Conservation (phyloP, 768 basidiomycete genomes). For the Cystobasidium onofrii region DNA sequence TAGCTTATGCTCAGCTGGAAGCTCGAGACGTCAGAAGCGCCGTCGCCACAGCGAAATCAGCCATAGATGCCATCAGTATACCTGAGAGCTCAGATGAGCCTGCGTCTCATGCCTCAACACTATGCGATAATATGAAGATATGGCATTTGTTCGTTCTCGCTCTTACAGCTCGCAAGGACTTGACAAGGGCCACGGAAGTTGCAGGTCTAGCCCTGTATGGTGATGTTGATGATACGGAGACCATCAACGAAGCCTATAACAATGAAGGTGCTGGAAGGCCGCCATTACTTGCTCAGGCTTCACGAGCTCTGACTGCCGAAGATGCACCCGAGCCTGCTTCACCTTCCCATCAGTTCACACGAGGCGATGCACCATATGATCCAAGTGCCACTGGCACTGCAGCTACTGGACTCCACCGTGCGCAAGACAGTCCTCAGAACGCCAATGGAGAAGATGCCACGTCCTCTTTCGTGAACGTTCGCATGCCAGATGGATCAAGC, state of each 20-base stretch:
- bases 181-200: conserved; percentile 9
- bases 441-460: background rate
- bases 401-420: background rate
- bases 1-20: conserved; percentile 29
- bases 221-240: background rate
- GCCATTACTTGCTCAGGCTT: background rate
- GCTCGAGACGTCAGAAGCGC: conserved; percentile 5
- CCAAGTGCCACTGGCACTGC: conserved; percentile 9
- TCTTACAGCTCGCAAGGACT: conserved; percentile 22
- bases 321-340: background rate
- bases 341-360: background rate
- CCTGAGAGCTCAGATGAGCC: background rate
- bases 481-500: background rate
- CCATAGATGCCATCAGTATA: background rate
- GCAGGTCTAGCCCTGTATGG: conserved; percentile 5
- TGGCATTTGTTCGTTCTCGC: conserved; percentile 28
- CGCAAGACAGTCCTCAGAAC: background rate
- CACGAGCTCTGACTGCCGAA: background rate
- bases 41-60: conserved; percentile 9
- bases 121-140: conserved; percentile 13
- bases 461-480: conserved; percentile 18
- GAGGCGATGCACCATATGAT: conserved; percentile 22
- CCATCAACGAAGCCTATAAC: background rate
- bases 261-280: background rate
- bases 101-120: background rate